Percentiles rank a stretch among this genome's conserved stretches.
Conservation (phyloP, 805 yeast genomes). For the Kodamaea leandrae region DNA sequence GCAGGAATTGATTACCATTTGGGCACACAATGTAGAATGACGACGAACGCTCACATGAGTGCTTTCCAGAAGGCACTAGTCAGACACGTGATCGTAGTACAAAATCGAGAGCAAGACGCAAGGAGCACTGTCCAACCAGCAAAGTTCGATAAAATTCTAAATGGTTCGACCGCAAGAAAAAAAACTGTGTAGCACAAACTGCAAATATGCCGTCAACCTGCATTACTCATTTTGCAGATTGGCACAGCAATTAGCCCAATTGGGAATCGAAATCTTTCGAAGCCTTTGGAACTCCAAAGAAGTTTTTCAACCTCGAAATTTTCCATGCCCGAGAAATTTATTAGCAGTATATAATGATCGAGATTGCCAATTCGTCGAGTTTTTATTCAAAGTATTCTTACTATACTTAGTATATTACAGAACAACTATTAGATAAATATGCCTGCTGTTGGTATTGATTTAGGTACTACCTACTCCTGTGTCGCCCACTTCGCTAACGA, state of each 20-base stretch:
- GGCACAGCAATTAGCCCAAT: slow-evolving; percentile 1
- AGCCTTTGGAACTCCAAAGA: slow-evolving; percentile 14
- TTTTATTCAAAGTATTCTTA: not conserved
- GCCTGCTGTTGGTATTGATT: slow-evolving; percentile 35
- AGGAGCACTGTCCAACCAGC: too few relatives aligned
- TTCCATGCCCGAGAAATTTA: slow-evolving; percentile 8
- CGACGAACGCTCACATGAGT: not conserved
- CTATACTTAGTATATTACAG: slow-evolving; percentile 9
- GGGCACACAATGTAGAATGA: not conserved
- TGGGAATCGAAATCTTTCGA: slow-evolving; percentile 6
- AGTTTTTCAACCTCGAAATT: slow-evolving; percentile 8
- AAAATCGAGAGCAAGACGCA: too few relatives aligned
- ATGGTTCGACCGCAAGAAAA: not conserved
- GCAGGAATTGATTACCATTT: too few relatives aligned
- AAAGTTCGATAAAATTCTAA: slow-evolving; percentile 2
- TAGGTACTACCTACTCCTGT: slow-evolving; percentile 35
- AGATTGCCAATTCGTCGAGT: slow-evolving; percentile 5
- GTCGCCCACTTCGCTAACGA: slow-evolving; percentile 34
- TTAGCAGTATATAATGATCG: slow-evolving; percentile 10
- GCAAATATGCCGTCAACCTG: slow-evolving; percentile 4
- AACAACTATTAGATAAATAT: slow-evolving; percentile 12
- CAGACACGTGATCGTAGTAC: too few relatives aligned
- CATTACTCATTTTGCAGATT: not conserved
- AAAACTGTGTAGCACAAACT: not conserved
- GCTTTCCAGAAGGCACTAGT: too few relatives aligned